phyloP scores from a whole-genome alignment of 768 basidiomycete species.

The Trametes cubensis region DNA sequence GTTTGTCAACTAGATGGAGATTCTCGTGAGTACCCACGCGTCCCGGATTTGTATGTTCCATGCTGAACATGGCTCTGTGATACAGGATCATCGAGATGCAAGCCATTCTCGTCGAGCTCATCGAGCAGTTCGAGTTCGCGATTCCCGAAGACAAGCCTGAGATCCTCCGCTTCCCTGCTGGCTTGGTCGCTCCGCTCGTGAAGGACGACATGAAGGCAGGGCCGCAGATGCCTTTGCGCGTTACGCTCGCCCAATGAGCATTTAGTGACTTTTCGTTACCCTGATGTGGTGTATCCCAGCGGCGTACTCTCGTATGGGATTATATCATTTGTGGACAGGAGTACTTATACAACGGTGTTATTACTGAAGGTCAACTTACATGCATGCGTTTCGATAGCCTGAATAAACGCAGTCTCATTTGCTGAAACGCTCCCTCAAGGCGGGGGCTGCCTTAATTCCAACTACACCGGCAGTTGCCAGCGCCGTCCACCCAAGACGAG shows the following conservation, averaged over 20 bases:
- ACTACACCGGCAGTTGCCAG: conserved; percentile 26
- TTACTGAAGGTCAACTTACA: background rate
- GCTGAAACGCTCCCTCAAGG: background rate
- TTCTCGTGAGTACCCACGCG: conserved; percentile 33
- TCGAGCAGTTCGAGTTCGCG: conserved; percentile 40
- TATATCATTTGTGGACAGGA: no score
- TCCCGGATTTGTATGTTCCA: background rate
- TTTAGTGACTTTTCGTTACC: no score
- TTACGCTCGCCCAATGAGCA: conserved; percentile 26
- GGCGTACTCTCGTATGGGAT: no score
- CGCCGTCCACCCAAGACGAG: conserved; percentile 31
- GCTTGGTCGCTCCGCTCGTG: conserved; percentile 39
- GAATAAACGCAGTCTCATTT: background rate
- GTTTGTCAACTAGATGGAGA: conserved; percentile 27
- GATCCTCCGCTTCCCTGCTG: conserved; percentile 36
- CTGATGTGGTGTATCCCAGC: no score
- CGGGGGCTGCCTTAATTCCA: conserved; percentile 22
- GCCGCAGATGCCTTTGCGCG: conserved; percentile 39
- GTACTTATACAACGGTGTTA: no score
- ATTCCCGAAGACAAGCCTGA: conserved; percentile 36
- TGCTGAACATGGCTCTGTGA: conserved; percentile 31
- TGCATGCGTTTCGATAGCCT: background rate
- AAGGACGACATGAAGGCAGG: conserved; percentile 32
- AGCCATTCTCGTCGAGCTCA: conserved; percentile 37
- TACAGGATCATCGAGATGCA: conserved; percentile 39